Evolutionary conservation across 805 yeast genomes (phyloP).

Genomic region (Debaryomyces hansenii): DNA sequence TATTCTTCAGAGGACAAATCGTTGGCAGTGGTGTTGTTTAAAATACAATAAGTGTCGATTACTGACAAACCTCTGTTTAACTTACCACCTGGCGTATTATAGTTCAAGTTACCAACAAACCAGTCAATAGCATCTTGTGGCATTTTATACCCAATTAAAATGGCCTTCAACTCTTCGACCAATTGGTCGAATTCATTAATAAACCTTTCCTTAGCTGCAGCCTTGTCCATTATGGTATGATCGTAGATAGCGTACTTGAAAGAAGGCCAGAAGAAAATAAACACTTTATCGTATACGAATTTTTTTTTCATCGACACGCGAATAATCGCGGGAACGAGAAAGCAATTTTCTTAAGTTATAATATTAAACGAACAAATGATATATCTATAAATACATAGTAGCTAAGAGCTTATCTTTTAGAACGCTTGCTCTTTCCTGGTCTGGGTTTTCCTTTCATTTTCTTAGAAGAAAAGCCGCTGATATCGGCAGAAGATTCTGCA

Average conservation of each 20-base stretch:
- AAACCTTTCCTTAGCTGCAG: slow-evolving; percentile 53
- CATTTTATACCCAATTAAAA: slow-evolving; percentile 70
- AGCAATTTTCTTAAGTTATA: neutral
- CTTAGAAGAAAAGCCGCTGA: slow-evolving; percentile 54
- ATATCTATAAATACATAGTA: slow-evolving; percentile 3
- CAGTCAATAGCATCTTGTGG: slow-evolving; percentile 83
- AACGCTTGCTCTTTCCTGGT: slow-evolving; percentile 45
- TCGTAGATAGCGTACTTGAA: neutral
- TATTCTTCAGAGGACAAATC: slow-evolving; percentile 71
- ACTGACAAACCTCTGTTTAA: slow-evolving; percentile 95
- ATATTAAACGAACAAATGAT: neutral
- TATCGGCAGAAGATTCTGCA: slow-evolving; percentile 67
- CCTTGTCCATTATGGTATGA: slow-evolving; percentile 25
- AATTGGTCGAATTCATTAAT: slow-evolving; percentile 70
- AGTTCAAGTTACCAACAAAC: slow-evolving; percentile 70
- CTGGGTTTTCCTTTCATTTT: slow-evolving; percentile 50
- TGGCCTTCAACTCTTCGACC: slow-evolving; percentile 70
- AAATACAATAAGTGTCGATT: slow-evolving; percentile 83
- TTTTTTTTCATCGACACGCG: neutral
- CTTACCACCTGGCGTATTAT: slow-evolving; percentile 96
- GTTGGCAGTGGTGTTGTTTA: slow-evolving; percentile 59
- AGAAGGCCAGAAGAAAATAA: no score
- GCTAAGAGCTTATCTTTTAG: slow-evolving; percentile 20
- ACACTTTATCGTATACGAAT: no score
- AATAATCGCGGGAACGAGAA: neutral